These are phyloP conservation scores for Gastrolobium bilobum DNA, from an alignment of 306 rosid species.

Conservation along the genomic window DNA sequence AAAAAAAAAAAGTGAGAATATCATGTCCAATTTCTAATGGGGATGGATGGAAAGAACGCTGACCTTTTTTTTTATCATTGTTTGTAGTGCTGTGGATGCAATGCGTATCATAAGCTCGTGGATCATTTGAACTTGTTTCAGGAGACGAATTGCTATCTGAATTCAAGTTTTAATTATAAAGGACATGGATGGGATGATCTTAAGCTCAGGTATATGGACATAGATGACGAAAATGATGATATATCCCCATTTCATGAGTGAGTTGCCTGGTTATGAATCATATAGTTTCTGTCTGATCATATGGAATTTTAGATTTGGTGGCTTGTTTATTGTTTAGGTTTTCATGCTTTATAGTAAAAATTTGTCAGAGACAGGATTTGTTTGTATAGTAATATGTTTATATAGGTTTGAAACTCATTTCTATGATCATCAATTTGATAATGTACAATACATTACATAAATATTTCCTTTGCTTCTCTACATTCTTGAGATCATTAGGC, in stretches of 20 bases:
- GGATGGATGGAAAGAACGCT: not conserved
- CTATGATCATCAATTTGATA: slow-evolving; percentile 39
- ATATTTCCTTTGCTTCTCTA: slow-evolving; percentile 29
- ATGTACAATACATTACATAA: slow-evolving; percentile 43
- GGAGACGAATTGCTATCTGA: slow-evolving; percentile 88
- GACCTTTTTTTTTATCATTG: slow-evolving; percentile 18
- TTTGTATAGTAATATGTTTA: slow-evolving; percentile 45
- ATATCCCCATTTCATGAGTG: slow-evolving; percentile 66
- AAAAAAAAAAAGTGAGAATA: not conserved
- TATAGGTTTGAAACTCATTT: slow-evolving; percentile 38
- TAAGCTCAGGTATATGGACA: slow-evolving; percentile 69
- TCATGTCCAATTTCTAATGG: slow-evolving; percentile 20
- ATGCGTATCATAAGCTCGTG: slow-evolving; percentile 93
- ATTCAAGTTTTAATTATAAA: slow-evolving; percentile 76
- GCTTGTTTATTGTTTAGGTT: slow-evolving; percentile 59
- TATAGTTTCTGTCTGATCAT: slow-evolving; percentile 51
- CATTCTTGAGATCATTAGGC: slow-evolving; percentile 14
- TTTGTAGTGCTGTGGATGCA: slow-evolving; percentile 90
- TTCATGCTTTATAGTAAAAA: slow-evolving; percentile 32
- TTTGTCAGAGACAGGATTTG: slow-evolving; percentile 9
- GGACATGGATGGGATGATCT: slow-evolving; percentile 81
- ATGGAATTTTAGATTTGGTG: slow-evolving; percentile 48
- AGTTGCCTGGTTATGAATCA: slow-evolving; percentile 41
- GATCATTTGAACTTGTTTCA: slow-evolving; percentile 95
- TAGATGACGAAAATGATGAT: slow-evolving; percentile 62